Conservation (phyloP, 1,284 basidiomycete species). For the Ganoderma lingzhi region DNA sequence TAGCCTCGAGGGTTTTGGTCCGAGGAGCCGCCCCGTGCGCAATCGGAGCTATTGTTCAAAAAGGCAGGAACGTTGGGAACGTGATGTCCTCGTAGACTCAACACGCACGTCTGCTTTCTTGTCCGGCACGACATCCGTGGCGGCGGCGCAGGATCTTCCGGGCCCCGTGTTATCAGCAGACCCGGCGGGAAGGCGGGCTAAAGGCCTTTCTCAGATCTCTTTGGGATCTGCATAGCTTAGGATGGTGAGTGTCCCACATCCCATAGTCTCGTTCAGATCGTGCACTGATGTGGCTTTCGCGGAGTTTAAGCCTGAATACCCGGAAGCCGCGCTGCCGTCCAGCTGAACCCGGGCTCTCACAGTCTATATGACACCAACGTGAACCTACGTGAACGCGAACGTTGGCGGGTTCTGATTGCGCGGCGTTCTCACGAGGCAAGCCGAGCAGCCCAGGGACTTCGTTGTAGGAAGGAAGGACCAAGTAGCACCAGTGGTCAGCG, state of each 20-base stretch:
- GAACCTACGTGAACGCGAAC: constrained; percentile 12
- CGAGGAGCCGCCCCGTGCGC: background rate
- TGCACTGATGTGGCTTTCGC: constrained; percentile 12
- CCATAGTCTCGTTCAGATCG: background rate
- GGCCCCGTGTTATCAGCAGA: background rate
- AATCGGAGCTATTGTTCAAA: no score
- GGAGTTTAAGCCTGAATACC: constrained; percentile 12
- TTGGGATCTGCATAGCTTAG: constrained; percentile 8
- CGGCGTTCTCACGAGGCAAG: constrained; percentile 11
- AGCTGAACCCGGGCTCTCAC: background rate
- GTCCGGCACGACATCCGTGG: constrained; percentile 2
- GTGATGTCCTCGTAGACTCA: constrained; percentile 1
- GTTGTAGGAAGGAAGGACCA: background rate
- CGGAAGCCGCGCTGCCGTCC: constrained; percentile 4
- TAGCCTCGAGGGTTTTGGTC: background rate
- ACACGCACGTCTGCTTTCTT: background rate
- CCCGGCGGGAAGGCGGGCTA: background rate
- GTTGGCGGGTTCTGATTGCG: background rate
- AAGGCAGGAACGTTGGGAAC: constrained; percentile 3
- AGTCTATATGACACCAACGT: constrained; percentile 2
- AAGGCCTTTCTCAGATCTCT: background rate
- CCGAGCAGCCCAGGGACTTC: constrained; percentile 1
- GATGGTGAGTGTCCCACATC: constrained; percentile 13
- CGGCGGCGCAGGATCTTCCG: background rate
- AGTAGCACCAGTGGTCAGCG: background rate